A percentile compares a stretch with the other conserved stretches of the same genome.
These are phyloP conservation scores for Hanseniaspora lachancei DNA, from an alignment of 805 yeast species.

Conservation along the genomic window DNA sequence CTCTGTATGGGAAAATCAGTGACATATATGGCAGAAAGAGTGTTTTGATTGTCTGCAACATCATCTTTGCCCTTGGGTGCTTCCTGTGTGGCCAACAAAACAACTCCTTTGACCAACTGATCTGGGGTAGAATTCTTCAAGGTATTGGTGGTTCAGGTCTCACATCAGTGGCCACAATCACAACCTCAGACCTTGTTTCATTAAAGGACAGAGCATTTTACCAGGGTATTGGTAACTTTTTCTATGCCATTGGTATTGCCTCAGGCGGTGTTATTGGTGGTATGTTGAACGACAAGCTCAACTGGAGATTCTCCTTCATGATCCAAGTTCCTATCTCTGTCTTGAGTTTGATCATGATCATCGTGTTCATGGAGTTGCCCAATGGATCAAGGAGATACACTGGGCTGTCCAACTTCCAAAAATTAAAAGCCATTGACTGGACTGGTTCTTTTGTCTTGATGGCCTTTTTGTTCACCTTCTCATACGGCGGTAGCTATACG, in stretches of 20 bases:
- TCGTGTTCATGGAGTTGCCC: constrained; percentile 28
- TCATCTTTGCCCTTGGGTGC: constrained; percentile 46
- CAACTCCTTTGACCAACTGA: constrained; percentile 34
- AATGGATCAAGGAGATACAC: constrained; percentile 30
- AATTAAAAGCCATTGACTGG: constrained; percentile 46
- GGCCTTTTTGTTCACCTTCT: constrained; percentile 24
- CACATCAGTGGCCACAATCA: constrained; percentile 56
- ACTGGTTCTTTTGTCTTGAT: constrained; percentile 37
- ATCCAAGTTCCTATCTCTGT: constrained; percentile 42
- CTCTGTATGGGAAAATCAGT: constrained; percentile 55
- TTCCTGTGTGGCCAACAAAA: constrained; percentile 41
- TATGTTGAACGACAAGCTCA: constrained; percentile 39
- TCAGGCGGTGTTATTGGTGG: constrained; percentile 60
- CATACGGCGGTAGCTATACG: constrained; percentile 6
- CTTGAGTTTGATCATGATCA: constrained; percentile 36
- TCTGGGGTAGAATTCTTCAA: constrained; percentile 49
- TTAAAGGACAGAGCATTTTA: constrained; percentile 63
- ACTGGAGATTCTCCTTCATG: constrained; percentile 56
- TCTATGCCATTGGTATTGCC: constrained; percentile 65
- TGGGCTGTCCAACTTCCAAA: constrained; percentile 32
- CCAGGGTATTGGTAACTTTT: constrained; percentile 71
- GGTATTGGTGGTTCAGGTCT: constrained; percentile 91
- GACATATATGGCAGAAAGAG: constrained; percentile 60
- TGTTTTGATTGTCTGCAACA: constrained; percentile 38
- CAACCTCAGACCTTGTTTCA: constrained; percentile 67